A percentile compares a stretch with the other conserved stretches of the same genome.
These are phyloP conservation scores for Russula abietina DNA, from an alignment of 768 basidiomycete species.

Conservation along the genomic window DNA sequence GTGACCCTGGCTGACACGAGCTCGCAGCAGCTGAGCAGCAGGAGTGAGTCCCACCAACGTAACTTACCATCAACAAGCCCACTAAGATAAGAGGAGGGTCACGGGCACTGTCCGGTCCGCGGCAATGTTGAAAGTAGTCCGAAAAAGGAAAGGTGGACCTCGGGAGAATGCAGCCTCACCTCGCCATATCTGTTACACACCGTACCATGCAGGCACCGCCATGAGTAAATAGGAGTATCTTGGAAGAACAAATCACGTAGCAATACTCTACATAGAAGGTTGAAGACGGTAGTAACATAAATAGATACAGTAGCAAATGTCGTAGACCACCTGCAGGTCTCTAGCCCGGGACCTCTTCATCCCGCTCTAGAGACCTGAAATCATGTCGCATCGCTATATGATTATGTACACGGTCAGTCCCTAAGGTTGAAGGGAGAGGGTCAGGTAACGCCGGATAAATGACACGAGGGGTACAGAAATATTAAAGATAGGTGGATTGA, in stretches of 20 bases:
- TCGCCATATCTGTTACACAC: too few species aligned
- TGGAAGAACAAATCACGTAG: neutral
- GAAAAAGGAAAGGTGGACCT: too few species aligned
- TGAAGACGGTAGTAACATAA: neutral
- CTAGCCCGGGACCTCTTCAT: neutral
- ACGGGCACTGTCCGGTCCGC: too few species aligned
- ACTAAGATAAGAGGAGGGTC: too few species aligned
- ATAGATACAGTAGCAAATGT: neutral
- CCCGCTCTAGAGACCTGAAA: neutral
- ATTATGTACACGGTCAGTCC: neutral
- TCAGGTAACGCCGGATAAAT: neutral
- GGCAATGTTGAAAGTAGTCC: too few species aligned
- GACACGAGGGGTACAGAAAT: neutral
- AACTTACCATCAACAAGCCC: too few species aligned
- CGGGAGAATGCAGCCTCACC: too few species aligned
- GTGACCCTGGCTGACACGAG: neutral
- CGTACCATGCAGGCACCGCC: neutral
- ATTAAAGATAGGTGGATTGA: neutral
- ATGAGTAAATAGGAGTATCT: neutral
- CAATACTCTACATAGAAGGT: neutral
- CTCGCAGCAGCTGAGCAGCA: neutral
- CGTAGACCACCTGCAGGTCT: neutral
- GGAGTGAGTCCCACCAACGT: neutral
- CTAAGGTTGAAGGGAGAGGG: neutral
- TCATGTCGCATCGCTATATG: neutral